These are phyloP conservation scores for Colletotrichum camelliae DNA, from an alignment of 2,329 filamentous ascomycete genomes.

Conservation along the genomic window DNA sequence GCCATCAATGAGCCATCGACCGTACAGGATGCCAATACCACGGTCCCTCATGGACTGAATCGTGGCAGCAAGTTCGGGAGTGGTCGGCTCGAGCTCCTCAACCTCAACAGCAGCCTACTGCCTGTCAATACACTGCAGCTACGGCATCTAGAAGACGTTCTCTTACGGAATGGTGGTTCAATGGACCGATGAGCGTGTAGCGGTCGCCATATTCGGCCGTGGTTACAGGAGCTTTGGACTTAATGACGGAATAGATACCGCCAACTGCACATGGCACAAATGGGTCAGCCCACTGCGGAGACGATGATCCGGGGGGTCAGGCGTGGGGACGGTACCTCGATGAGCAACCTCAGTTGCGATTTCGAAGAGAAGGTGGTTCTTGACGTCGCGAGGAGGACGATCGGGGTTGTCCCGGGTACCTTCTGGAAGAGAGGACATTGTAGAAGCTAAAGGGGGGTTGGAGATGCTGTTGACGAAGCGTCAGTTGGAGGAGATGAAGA, in stretches of 20 bases:
- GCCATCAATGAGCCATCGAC: slow-evolving; percentile 96
- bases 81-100: slow-evolving; percentile 86
- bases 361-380: slow-evolving; percentile 96
- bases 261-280: slow-evolving; percentile 67
- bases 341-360: slow-evolving; percentile 97
- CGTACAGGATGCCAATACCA: slow-evolving; percentile 89
- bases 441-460: not conserved
- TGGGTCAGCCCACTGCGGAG: slow-evolving; percentile 28
- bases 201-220: slow-evolving; percentile 98
- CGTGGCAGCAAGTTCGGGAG: slow-evolving; percentile 78
- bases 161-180: slow-evolving; percentile 87
- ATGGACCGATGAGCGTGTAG: slow-evolving; percentile 93
- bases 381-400: slow-evolving; percentile 70
- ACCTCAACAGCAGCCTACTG: slow-evolving; percentile 92
- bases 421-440: slow-evolving; percentile 12
- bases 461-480: not conserved
- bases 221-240: slow-evolving; percentile 97
- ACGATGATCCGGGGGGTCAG: not conserved
- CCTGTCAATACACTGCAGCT: slow-evolving; percentile 4
- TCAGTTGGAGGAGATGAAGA: not conserved
- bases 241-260: slow-evolving; percentile 98
- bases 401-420: slow-evolving; percentile 16
- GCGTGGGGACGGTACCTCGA: slow-evolving; percentile 68
- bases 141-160: not conserved
- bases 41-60: slow-evolving; percentile 93